A percentile compares a stretch with the other conserved stretches of the same genome.
Evolutionary conservation across 306 rosid species (phyloP).

Genomic region (Cicer arietinum): DNA sequence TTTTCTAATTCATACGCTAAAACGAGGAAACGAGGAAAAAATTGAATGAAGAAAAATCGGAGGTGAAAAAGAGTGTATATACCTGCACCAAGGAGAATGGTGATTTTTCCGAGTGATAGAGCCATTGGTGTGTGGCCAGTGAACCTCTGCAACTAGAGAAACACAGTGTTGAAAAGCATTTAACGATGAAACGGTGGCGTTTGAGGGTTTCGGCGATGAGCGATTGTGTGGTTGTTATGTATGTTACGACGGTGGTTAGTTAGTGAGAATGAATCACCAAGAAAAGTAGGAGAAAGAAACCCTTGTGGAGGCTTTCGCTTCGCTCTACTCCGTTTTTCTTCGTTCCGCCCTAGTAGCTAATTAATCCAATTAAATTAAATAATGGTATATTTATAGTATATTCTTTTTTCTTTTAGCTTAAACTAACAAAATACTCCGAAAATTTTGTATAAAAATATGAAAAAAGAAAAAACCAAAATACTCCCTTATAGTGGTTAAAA

Average conservation of each 20-base stretch:
- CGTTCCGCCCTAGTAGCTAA: not conserved
- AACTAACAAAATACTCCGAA: too few species aligned
- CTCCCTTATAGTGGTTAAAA: too few species aligned
- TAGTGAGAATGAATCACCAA: conserved; percentile 5
- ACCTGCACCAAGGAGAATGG: conserved; percentile 97
- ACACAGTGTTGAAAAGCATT: conserved; percentile 19
- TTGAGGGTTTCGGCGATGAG: conserved; percentile 22
- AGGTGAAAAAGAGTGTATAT: conserved; percentile 13
- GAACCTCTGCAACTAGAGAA: conserved; percentile 35
- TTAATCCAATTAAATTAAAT: not conserved
- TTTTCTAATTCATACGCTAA: not conserved
- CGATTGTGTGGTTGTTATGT: not conserved
- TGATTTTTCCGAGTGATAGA: conserved; percentile 75
- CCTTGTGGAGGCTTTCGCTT: not conserved
- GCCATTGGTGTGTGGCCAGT: conserved; percentile 64
- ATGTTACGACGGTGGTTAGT: not conserved
- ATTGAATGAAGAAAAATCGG: not conserved
- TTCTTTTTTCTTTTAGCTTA: too few species aligned
- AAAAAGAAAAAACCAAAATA: too few species aligned
- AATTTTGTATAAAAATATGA: too few species aligned
- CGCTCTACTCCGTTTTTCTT: not conserved
- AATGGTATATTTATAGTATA: not conserved
- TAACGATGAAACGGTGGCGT: conserved; percentile 19
- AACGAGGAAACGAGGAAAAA: conserved; percentile 13
- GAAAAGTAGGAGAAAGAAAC: not conserved